These are phyloP conservation scores for Cucurbita maxima DNA, from an alignment of 306 rosid species.

Conservation along the genomic window DNA sequence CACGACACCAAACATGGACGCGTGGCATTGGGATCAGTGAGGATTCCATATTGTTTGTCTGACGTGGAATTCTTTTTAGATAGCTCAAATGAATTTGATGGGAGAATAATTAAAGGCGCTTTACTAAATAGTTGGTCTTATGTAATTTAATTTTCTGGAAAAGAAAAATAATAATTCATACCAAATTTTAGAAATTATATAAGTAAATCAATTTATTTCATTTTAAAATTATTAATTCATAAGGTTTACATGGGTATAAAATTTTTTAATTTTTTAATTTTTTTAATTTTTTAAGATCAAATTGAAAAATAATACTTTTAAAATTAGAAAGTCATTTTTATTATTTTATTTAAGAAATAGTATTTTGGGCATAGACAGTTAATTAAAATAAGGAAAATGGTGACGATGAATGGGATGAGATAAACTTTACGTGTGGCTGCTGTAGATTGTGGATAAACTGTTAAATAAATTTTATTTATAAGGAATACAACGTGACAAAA, in stretches of 20 bases:
- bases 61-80: conserved; percentile 5
- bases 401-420: background rate
- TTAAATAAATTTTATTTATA: too few relatives aligned
- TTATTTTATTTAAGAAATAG: too few relatives aligned
- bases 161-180: too few relatives aligned
- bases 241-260: too few relatives aligned
- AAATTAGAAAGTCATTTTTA: background rate
- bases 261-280: too few relatives aligned
- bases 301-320: background rate
- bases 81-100: too few relatives aligned
- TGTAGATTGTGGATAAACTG: background rate
- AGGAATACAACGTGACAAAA: background rate
- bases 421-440: background rate
- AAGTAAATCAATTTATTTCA: too few relatives aligned
- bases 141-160: background rate
- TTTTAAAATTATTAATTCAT: too few relatives aligned
- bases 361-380: background rate
- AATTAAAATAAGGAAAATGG: background rate
- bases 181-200: too few relatives aligned
- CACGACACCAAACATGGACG: background rate
- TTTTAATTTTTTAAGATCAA: background rate
- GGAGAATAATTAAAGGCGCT: background rate
- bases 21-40: background rate
- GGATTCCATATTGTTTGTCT: conserved; percentile 1
- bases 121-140: background rate